Conservation (phyloP, 2,329 filamentous ascomycete genomes). For the Neofusicoccum cordaticola region DNA sequence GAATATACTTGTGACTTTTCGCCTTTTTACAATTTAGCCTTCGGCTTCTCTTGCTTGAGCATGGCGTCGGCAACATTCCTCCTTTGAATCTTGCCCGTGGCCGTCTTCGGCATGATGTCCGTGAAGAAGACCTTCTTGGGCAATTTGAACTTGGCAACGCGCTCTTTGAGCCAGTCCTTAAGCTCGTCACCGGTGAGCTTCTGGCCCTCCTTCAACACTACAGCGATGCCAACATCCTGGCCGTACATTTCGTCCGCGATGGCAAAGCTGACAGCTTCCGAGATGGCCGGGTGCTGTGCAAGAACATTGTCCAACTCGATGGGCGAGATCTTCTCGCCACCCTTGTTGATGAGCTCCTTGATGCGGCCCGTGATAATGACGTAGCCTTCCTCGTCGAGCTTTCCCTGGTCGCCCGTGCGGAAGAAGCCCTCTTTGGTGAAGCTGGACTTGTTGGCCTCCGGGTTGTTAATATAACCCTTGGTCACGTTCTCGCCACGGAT, state of each 20-base stretch:
- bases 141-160: constrained; percentile 78
- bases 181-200: constrained; percentile 57
- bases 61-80: constrained; percentile 83
- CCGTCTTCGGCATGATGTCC: constrained; percentile 82
- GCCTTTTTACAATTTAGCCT: constrained; percentile 49
- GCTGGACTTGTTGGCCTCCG: constrained; percentile 68
- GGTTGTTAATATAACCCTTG: constrained; percentile 81
- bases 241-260: constrained; percentile 80
- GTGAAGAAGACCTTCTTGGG: constrained; percentile 84
- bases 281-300: constrained; percentile 67
- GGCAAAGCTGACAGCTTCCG: constrained; percentile 80
- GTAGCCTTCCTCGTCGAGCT: constrained; percentile 76
- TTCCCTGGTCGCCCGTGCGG: constrained; percentile 83
- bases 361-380: constrained; percentile 85
- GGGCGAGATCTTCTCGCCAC: constrained; percentile 84
- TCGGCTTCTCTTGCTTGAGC: constrained; percentile 64
- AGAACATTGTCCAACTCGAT: constrained; percentile 85
- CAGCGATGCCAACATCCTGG: constrained; percentile 74
- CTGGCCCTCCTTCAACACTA: constrained; percentile 68
- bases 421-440: constrained; percentile 79
- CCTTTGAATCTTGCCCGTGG: constrained; percentile 86
- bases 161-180: constrained; percentile 65
- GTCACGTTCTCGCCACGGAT: constrained; percentile 82
- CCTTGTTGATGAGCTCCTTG: constrained; percentile 90
- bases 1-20: neutral